phyloP scores from a whole-genome alignment of 441 rosid genomes.

The Flueggea neowawraea region DNA sequence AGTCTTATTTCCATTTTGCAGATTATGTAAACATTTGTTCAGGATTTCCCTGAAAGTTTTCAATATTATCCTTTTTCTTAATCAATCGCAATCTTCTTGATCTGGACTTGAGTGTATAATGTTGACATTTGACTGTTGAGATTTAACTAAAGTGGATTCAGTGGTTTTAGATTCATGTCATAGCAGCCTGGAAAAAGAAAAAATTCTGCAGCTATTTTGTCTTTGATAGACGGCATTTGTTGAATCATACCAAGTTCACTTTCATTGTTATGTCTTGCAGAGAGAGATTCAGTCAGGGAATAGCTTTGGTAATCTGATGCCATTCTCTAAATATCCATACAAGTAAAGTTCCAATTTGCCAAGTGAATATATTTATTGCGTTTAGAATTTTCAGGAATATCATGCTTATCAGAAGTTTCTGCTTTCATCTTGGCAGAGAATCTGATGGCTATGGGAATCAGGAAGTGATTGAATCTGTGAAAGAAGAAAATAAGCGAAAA shows the following conservation, averaged over 20 bases:
- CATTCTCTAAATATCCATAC: slow-evolving; percentile 85
- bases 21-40: background rate
- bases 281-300: slow-evolving; percentile 67
- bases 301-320: slow-evolving; percentile 83
- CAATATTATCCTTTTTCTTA: too few species aligned
- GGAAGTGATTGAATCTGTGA: slow-evolving; percentile 48
- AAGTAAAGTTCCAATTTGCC: slow-evolving; percentile 39
- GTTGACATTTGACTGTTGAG: too few species aligned
- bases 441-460: slow-evolving; percentile 32
- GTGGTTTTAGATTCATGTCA: too few species aligned
- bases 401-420: slow-evolving; percentile 4
- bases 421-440: slow-evolving; percentile 40
- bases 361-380: background rate
- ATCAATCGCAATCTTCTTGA: too few species aligned
- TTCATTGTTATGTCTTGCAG: slow-evolving; percentile 24
- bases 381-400: background rate
- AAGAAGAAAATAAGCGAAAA: slow-evolving; percentile 85
- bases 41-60: too few species aligned
- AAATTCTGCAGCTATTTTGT: background rate
- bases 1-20: background rate
- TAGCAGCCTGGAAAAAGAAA: too few species aligned
- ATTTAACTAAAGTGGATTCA: too few species aligned
- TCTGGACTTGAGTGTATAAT: too few species aligned
- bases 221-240: background rate
- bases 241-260: background rate